Conservation (phyloP, 495 filamentous ascomycete genomes). For the Margaritispora aquatica region DNA sequence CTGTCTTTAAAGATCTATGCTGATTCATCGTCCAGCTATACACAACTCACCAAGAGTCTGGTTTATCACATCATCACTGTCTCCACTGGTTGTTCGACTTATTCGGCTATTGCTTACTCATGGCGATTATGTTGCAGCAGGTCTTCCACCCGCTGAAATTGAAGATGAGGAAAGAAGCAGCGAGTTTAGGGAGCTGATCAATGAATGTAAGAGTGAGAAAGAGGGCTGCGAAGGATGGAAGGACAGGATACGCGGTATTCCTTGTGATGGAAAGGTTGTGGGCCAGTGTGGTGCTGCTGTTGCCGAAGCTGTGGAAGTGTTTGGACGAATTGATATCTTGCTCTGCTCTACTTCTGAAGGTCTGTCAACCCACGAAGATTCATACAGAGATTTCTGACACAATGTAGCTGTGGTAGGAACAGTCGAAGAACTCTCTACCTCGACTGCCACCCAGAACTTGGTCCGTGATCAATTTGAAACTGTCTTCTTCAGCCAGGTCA, state of each 20-base stretch:
- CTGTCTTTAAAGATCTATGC: not conserved
- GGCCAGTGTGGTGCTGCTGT: constrained; percentile 70
- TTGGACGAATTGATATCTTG: constrained; percentile 83
- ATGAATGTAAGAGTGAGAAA: constrained; percentile 50
- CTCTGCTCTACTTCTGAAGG: constrained; percentile 84
- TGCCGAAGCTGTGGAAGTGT: constrained; percentile 75
- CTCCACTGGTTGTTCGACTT: constrained; percentile 67
- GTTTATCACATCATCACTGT: constrained; percentile 80
- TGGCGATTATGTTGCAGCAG: constrained; percentile 79
- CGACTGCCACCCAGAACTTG: constrained; percentile 64
- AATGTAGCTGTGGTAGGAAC: constrained; percentile 73
- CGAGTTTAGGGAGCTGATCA: constrained; percentile 49
- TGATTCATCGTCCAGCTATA: constrained; percentile 19
- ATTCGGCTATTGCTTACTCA: constrained; percentile 72
- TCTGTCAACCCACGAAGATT: constrained; percentile 31
- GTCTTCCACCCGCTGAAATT: constrained; percentile 63
- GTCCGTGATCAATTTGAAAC: constrained; percentile 89
- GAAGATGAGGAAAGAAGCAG: constrained; percentile 50
- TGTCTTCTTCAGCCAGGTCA: constrained; percentile 90
- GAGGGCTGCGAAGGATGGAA: constrained; percentile 52
- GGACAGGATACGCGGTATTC: constrained; percentile 47
- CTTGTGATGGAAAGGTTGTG: constrained; percentile 50
- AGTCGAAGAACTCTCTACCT: constrained; percentile 80
- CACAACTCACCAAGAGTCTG: constrained; percentile 66
- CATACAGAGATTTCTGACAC: not conserved